Conservation (phyloP, 2,329 filamentous ascomycete genomes). For the Cladobotryum protrusum region DNA sequence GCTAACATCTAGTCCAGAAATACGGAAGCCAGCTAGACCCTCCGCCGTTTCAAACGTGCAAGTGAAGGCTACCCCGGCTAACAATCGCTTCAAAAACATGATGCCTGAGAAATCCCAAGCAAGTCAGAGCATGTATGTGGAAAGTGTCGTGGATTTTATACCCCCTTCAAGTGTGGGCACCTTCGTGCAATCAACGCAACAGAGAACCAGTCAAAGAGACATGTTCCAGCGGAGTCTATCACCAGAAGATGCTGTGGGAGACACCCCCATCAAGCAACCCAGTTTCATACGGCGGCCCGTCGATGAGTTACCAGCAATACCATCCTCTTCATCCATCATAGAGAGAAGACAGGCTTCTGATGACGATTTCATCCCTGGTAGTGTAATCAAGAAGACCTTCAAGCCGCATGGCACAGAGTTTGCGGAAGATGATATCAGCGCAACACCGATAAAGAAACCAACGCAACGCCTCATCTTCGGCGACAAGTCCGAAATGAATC, state of each 20-base stretch:
- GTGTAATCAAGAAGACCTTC: slow-evolving; percentile 9
- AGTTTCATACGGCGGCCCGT: slow-evolving; percentile 24
- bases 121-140: slow-evolving; percentile 15
- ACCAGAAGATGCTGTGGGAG: slow-evolving; percentile 24
- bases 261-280: slow-evolving; percentile 25
- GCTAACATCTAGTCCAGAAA: slow-evolving; percentile 37
- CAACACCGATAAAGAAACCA: slow-evolving; percentile 35
- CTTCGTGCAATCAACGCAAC: slow-evolving; percentile 37
- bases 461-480: slow-evolving; percentile 14
- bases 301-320: slow-evolving; percentile 23
- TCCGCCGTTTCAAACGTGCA: slow-evolving; percentile 34
- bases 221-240: slow-evolving; percentile 25
- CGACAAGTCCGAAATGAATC: slow-evolving; percentile 13
- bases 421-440: slow-evolving; percentile 22
- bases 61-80: slow-evolving; percentile 53
- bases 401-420: slow-evolving; percentile 4
- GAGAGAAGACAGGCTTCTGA: slow-evolving; percentile 17
- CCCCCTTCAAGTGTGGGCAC: slow-evolving; percentile 32
- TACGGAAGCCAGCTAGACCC: slow-evolving; percentile 43
- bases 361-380: slow-evolving; percentile 14
- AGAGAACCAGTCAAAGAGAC: slow-evolving; percentile 26
- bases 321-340: slow-evolving; percentile 32
- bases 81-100: slow-evolving; percentile 48
- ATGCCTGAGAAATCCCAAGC: slow-evolving; percentile 29
- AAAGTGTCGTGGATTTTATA: slow-evolving; percentile 25